Evolutionary conservation across 75 land plant genomes (phyloP), one percentile per base, ranked within the genome.

Genomic region (Pinus tabuliformis): DNA sequence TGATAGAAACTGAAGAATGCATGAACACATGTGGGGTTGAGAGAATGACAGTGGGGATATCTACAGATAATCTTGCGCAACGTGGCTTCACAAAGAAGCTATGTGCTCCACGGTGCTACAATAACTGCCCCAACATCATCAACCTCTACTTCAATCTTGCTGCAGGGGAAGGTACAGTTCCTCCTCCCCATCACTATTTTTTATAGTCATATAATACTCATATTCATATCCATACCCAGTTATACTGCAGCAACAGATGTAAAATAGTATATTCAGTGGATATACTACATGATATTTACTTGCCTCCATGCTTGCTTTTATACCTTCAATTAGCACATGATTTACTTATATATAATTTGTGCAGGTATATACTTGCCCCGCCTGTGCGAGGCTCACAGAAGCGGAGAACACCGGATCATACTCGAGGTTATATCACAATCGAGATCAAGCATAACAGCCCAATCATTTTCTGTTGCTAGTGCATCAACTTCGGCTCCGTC

Each of bases 61-160:
- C 91, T 22, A 80, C 91, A 0, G 91, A 89, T 33, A 52, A 81
- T 12, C 86, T 89, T 26, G 57, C 81, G 14, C 88, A 89, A 24
- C 70, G 68, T 17, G 70, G 73, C 26, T 81, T 81, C 81, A 72
- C 81, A 5, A 59, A 21, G 1, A 83, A 80, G 80, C 73, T 89
- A 33, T 89, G 91, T 80, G 80, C 88, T 14, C 62, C 79, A 3
- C 75, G 56, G 16, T 89, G 91, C 80, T 74, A 78, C 64, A 39
- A 74, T 54, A 79, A 74, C 82, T 89, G 91, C 81, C 91, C 88
- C 71, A 89, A 89, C 80, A 83, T 89, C 64, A 63, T 89, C 33
- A 86, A 89, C 70, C 88, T 89, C 76, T 89, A 86, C 84, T 76
- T 70, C 82, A 88, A 79, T 70, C 83, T 85, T 14, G 84, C 81